Evolutionary conservation across 805 yeast genomes (phyloP).

Genomic region (Kuraishia piskuri): DNA sequence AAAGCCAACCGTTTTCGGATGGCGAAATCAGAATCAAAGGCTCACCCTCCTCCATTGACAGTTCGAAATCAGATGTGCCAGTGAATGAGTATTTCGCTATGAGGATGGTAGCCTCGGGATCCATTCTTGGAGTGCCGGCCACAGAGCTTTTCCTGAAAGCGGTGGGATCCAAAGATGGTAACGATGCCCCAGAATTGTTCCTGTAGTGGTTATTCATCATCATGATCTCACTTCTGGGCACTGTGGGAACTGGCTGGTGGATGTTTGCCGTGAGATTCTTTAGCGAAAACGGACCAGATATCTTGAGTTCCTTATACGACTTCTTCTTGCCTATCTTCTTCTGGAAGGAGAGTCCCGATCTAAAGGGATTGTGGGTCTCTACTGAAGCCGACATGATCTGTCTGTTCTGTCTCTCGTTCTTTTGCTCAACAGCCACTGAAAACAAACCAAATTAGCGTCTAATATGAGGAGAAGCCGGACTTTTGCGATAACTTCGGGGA

Average conservation of each 20-base stretch:
- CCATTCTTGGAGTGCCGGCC: background rate
- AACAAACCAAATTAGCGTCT: too few relatives aligned
- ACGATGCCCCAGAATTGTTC: background rate
- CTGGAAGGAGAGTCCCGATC: background rate
- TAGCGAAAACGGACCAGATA: background rate
- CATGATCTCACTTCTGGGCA: background rate
- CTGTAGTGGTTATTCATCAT: background rate
- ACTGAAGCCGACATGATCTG: background rate
- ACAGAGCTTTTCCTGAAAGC: background rate
- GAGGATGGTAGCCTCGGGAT: constrained; percentile 19
- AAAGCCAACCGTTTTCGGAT: constrained; percentile 44
- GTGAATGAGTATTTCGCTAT: constrained; percentile 37
- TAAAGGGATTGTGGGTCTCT: background rate
- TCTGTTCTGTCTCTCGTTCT: background rate
- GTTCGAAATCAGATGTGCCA: constrained; percentile 35
- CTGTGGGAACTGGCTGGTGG: background rate
- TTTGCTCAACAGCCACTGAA: background rate
- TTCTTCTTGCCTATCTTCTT: background rate
- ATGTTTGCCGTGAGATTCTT: background rate
- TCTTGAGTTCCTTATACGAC: background rate
- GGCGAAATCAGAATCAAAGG: constrained; percentile 39
- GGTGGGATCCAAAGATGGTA: background rate
- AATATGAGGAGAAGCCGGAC: too few relatives aligned
- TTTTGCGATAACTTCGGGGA: too few relatives aligned
- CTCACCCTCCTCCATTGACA: constrained; percentile 40